phyloP scores from a whole-genome alignment of 495 filamentous ascomycete species.

The Physcia stellaris region DNA sequence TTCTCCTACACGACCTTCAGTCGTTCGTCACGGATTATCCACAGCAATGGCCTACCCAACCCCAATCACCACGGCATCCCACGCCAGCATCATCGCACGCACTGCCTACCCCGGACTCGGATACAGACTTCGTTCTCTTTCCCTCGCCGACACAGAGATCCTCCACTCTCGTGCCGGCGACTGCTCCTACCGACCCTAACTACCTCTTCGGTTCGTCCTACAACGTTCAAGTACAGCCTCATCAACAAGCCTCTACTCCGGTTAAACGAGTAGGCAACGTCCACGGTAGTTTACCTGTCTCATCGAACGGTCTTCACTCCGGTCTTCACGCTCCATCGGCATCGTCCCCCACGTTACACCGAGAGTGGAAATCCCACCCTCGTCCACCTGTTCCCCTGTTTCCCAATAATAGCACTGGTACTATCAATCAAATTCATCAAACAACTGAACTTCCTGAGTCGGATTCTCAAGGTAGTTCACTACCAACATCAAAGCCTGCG shows the following conservation, averaged over 20 bases:
- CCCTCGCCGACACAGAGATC: slow-evolving; percentile 5
- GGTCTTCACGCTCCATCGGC: not conserved
- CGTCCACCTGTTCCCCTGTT: slow-evolving; percentile 17
- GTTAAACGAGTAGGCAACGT: no score
- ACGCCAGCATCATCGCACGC: slow-evolving; percentile 10
- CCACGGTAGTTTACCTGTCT: no score
- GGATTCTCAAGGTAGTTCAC: slow-evolving; percentile 10
- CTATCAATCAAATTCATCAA: slow-evolving; percentile 6
- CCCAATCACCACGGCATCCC: slow-evolving; percentile 16
- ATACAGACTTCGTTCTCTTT: slow-evolving; percentile 17
- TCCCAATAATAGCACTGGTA: slow-evolving; percentile 10
- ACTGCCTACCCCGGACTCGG: slow-evolving; percentile 4
- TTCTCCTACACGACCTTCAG: slow-evolving; percentile 10
- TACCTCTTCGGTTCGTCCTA: slow-evolving; percentile 9
- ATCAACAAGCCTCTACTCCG: slow-evolving; percentile 12
- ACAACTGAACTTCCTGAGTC: not conserved
- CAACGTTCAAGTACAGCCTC: slow-evolving; percentile 10
- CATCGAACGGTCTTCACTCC: no score
- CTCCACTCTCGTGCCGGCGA: slow-evolving; percentile 13
- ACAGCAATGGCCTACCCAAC: slow-evolving; percentile 17
- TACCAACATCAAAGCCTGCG: no score
- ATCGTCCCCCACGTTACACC: slow-evolving; percentile 9
- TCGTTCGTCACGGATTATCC: slow-evolving; percentile 18
- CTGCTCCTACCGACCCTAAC: slow-evolving; percentile 16
- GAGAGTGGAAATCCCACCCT: slow-evolving; percentile 8